Evolutionary conservation across 1,284 basidiomycete genomes (phyloP), one percentile per base, ranked within the genome.

Genomic region (Irpex sp.): DNA sequence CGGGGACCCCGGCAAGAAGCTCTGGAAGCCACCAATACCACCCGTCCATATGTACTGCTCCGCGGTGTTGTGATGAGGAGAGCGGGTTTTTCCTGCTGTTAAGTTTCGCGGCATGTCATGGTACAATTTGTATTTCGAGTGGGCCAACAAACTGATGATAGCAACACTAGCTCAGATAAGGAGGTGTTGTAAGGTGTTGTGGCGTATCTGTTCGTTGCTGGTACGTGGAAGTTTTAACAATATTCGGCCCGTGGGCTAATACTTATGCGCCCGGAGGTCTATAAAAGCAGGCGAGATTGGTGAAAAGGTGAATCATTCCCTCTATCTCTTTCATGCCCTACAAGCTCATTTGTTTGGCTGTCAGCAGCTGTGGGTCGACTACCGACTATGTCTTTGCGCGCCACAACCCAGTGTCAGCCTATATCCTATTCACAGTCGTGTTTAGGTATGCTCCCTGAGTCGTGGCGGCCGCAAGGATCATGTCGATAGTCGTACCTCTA

Each of bases 401-500:
- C 57, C 61, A 62, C 61, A 62, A 62, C 61, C 57, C 57, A 55
- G 49, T 9, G 40, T 36, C 4, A 13, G 56, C 19, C 21, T 31
- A 47, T 49, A 62, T 55, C 61, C 61, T 48, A 34, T 55, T 47
- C 61, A 62, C 54, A 52, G 44, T 62, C 17, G 54, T 62, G 61
- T 37, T 26, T 48, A 48, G 57, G 61, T 62, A 40, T 47, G 36
- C 61, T 48, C 31, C 47, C 40, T 44, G 61, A 40, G 61, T 62
- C 61, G 61, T 62, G 61, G 61, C 61, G 61, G 61, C 61, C 61
- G 61, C 61, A 62, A 62, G 61, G 61, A 62, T 62, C 61, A 62
- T 48, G 48, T 58, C 61, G 57, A 58, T 21, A 49, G 57, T n/a
- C 13, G 61, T 40, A 17, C 31, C 57, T 62, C 17, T 48, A 44